Base-by-base conservation (phyloP, 2,329 filamentous ascomycete species). In the Bisporella sp. region DNA sequence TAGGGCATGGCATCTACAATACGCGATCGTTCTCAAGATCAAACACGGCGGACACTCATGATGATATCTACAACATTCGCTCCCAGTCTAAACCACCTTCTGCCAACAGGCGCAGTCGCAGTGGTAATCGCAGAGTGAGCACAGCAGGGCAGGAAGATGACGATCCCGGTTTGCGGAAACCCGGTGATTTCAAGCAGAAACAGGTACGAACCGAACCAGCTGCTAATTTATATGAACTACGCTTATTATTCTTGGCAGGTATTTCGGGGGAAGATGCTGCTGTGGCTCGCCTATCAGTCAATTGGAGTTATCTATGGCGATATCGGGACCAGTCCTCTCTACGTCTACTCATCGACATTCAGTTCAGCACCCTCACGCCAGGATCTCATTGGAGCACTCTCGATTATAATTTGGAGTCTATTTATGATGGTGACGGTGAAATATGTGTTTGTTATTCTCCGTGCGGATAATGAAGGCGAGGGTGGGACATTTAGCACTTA, bases 291-390 rank as follows among this genome's bases (percentile, higher is more conserved):
- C 13, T 85, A 83, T 62, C 80, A 84, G 65, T 79, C 76, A 4
- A 76, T 75, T 28, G 54, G 54, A 13, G 54, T 56, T 7, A 56
- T 56, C 29, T 56, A 56, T 43, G 54, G 54, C 30, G 54, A 85
- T 55, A 84, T 85, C 59, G 82, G 82, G 49, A 76, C 74, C 31
- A 80, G 75, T 52, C 82, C 81, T 11, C 76, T 86, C 31, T 86
- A 87, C 59, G 82, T 85, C n/a, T 86, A 70, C 65, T 84, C 81
- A 31, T 81, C 78, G n/a, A 84, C 79, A 1, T 87, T 87, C 60
- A 69, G 71, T 37, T 64, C 68, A 1, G 65, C 72, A 9, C 81
- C 81, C 0, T 71, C 67, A 9, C 73, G 74, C 56, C 68, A 76
- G 28, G 77, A 84, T 54, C 69, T 86, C 3, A 69, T 85, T 42